Conservation (phyloP, 495 filamentous ascomycete genomes). For the Xylaria grammica region DNA sequence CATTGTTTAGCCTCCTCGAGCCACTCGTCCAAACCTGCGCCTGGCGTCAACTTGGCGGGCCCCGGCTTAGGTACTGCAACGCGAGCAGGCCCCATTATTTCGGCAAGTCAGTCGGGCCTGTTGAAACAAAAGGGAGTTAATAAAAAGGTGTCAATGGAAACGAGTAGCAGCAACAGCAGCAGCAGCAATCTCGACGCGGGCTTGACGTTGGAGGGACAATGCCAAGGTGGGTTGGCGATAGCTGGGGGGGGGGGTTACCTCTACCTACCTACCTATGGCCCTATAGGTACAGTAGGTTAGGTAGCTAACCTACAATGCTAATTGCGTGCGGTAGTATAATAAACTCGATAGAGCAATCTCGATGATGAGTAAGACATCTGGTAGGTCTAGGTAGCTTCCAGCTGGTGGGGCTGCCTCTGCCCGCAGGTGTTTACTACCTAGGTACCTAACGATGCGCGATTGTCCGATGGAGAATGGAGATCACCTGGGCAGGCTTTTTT, state of each 20-base stretch:
- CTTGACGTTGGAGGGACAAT: slow-evolving; percentile 15
- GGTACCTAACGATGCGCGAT: no score
- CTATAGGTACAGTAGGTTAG: no score
- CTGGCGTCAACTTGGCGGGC: slow-evolving; percentile 79
- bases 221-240: slow-evolving; percentile 17
- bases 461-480: no score
- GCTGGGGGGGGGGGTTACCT: slow-evolving; percentile 4
- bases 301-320: not conserved
- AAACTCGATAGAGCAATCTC: slow-evolving; percentile 9
- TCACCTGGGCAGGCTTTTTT: no score
- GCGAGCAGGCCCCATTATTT: slow-evolving; percentile 45
- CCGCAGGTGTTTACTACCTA: no score
- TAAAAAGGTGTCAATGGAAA: not conserved
- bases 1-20: slow-evolving; percentile 93
- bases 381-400: no score
- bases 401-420: no score
- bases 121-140: not conserved
- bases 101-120: slow-evolving; percentile 36
- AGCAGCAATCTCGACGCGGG: not conserved
- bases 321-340: not conserved
- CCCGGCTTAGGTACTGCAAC: slow-evolving; percentile 78
- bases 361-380: no score
- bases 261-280: no score
- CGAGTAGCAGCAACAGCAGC: not conserved
- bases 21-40: slow-evolving; percentile 94